Percentiles rank a stretch among this genome's conserved stretches.
phyloP scores from a whole-genome alignment of 345 rosid genomes.

The Hibiscus tridactylites region DNA sequence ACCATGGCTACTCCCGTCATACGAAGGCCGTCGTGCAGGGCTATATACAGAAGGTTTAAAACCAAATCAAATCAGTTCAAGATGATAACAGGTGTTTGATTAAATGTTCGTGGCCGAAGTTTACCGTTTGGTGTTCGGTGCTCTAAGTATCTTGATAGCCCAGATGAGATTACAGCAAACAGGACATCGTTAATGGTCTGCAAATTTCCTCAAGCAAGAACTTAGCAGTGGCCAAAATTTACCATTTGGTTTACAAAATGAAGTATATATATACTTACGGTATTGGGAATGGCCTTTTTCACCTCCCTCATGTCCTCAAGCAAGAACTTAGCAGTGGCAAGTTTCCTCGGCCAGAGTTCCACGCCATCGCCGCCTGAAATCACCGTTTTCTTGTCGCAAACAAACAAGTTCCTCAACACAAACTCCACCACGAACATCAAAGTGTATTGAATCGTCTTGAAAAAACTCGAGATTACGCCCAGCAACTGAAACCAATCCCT shows the following conservation, averaged over 20 bases:
- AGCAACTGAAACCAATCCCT: slow-evolving; percentile 5
- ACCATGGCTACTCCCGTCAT: too few relatives aligned
- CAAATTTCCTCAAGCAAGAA: background rate
- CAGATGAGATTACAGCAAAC: slow-evolving; percentile 37
- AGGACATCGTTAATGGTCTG: slow-evolving; percentile 65
- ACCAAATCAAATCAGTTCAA: background rate
- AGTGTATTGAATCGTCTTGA: slow-evolving; percentile 31
- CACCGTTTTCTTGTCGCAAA: slow-evolving; percentile 33
- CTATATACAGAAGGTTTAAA: slow-evolving; percentile 11
- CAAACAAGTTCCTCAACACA: slow-evolving; percentile 19
- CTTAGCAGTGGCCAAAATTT: too few relatives aligned
- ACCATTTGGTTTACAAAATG: too few relatives aligned
- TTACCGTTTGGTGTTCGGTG: slow-evolving; percentile 40
- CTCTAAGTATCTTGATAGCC: slow-evolving; percentile 45
- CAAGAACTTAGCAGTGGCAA: slow-evolving; percentile 36
- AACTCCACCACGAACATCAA: slow-evolving; percentile 29
- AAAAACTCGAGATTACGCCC: background rate
- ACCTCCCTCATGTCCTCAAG: slow-evolving; percentile 45
- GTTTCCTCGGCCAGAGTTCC: slow-evolving; percentile 63
- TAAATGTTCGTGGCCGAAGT: background rate
- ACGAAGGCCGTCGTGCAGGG: slow-evolving; percentile 26
- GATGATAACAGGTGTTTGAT: background rate
- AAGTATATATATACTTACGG: background rate
- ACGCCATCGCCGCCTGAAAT: slow-evolving; percentile 51
- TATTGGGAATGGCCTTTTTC: slow-evolving; percentile 24